Conservation (phyloP, 2,329 filamentous ascomycete species). For the Thermothelomyces thermophilus region DNA sequence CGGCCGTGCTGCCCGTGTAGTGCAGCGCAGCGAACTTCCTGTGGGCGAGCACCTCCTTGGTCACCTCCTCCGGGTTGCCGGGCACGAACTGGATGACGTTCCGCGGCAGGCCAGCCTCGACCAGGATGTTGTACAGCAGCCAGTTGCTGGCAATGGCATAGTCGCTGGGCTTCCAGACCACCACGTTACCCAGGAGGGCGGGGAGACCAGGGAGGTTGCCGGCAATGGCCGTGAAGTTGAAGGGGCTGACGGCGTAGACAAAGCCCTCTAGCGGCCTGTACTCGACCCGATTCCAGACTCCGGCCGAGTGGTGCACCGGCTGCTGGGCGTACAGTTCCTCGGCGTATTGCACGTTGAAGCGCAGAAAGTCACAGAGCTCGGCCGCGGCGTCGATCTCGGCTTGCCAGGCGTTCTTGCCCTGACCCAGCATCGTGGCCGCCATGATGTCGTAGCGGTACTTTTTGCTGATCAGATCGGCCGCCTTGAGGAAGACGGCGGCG, state of each 20-base stretch:
- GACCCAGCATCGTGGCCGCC: constrained; percentile 90
- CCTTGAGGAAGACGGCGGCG: constrained; percentile 91
- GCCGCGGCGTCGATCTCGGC: constrained; percentile 97
- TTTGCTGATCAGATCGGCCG: constrained; percentile 78
- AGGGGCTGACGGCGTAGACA: constrained; percentile 88
- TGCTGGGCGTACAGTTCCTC: constrained; percentile 86
- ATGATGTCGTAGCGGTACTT: constrained; percentile 98
- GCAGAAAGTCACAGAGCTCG: constrained; percentile 85
- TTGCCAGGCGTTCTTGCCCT: constrained; percentile 98
- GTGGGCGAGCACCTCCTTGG: constrained; percentile 68
- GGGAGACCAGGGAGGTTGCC: constrained; percentile 80
- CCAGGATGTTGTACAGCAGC: constrained; percentile 81
- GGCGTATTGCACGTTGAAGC: constrained; percentile 91
- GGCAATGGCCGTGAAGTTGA: constrained; percentile 95
- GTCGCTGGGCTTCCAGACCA: constrained; percentile 95
- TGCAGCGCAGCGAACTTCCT: constrained; percentile 83
- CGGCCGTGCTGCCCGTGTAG: constrained; percentile 87
- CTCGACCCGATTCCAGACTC: constrained; percentile 88
- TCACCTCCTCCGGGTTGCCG: constrained; percentile 79
- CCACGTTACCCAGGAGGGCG: constrained; percentile 86
- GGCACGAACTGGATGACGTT: constrained; percentile 93
- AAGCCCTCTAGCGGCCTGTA: constrained; percentile 89
- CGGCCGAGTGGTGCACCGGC: constrained; percentile 72
- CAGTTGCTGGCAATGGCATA: constrained; percentile 84
- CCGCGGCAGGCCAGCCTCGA: constrained; percentile 83